Evolutionary conservation across 441 rosid species (phyloP).

Genomic region (Macaranga tanarius): DNA sequence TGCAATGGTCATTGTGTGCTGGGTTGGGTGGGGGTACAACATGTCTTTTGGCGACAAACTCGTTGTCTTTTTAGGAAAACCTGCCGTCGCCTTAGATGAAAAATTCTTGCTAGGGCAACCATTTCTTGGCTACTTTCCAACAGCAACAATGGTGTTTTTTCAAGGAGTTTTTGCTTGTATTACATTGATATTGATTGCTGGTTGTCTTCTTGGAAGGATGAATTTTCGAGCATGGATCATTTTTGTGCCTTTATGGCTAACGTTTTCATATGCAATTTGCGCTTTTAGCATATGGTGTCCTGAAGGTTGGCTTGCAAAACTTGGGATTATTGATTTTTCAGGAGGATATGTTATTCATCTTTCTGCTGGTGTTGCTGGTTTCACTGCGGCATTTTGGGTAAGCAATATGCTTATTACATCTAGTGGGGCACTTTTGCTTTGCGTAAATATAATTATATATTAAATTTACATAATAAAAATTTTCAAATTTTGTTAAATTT

Average conservation of each 20-base stretch:
- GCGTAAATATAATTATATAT: not conserved
- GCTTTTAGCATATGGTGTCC: slow-evolving; percentile 60
- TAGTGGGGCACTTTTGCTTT: not conserved
- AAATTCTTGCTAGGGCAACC: slow-evolving; percentile 29
- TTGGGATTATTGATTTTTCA: slow-evolving; percentile 49
- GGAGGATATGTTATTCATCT: slow-evolving; percentile 66
- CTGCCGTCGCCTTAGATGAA: slow-evolving; percentile 37
- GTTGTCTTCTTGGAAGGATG: slow-evolving; percentile 56
- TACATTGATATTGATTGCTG: slow-evolving; percentile 53
- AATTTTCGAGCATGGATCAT: slow-evolving; percentile 51
- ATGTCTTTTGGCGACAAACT: slow-evolving; percentile 50
- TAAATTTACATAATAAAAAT: too few relatives aligned
- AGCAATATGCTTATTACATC: not conserved
- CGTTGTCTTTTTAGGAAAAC: slow-evolving; percentile 41
- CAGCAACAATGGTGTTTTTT: slow-evolving; percentile 48
- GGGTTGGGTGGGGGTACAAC: slow-evolving; percentile 58
- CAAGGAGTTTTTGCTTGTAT: slow-evolving; percentile 55
- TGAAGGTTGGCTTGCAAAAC: slow-evolving; percentile 40
- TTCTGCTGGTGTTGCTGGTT: slow-evolving; percentile 60
- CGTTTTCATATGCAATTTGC: slow-evolving; percentile 45
- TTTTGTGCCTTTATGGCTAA: slow-evolving; percentile 64
- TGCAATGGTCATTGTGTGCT: slow-evolving; percentile 42
- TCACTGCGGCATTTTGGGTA: slow-evolving; percentile 64
- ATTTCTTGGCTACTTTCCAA: slow-evolving; percentile 34
- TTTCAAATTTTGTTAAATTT: too few relatives aligned